phyloP scores from a whole-genome alignment of 768 basidiomycete species.

The Termitomyces sp. region DNA sequence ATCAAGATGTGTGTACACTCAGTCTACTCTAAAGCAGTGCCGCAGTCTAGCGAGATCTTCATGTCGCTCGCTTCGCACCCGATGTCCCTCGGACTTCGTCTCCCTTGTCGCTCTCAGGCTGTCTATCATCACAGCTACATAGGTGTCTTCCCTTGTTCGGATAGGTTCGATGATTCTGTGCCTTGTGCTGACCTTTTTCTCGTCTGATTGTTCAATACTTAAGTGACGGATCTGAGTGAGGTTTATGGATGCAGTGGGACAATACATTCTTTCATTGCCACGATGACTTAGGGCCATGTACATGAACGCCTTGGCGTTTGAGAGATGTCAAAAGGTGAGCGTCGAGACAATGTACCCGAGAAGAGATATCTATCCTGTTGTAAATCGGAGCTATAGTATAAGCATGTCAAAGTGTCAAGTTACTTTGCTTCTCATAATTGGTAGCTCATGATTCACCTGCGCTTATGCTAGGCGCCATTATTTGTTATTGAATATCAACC shows the following conservation, averaged over 20 bases:
- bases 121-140: neutral
- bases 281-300: neutral
- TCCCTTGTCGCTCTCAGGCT: neutral
- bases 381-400: neutral
- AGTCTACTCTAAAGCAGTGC: neutral
- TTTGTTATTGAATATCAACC: no score
- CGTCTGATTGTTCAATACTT: neutral
- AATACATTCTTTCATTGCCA: neutral
- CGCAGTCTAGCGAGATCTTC: neutral
- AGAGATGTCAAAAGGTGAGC: neutral
- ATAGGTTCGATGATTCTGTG: no score
- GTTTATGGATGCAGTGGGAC: no score
- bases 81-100: neutral
- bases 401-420: neutral
- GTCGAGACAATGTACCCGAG: neutral
- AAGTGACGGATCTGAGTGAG: neutral
- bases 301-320: neutral
- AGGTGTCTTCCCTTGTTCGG: no score
- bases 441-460: neutral
- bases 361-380: no score
- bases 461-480: neutral
- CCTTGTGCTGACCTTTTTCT: no score
- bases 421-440: neutral
- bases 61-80: neutral
- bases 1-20: no score